These are phyloP conservation scores for Periconia macrospinosa DNA, from an alignment of 2,329 filamentous ascomycete species.

Conservation along the genomic window DNA sequence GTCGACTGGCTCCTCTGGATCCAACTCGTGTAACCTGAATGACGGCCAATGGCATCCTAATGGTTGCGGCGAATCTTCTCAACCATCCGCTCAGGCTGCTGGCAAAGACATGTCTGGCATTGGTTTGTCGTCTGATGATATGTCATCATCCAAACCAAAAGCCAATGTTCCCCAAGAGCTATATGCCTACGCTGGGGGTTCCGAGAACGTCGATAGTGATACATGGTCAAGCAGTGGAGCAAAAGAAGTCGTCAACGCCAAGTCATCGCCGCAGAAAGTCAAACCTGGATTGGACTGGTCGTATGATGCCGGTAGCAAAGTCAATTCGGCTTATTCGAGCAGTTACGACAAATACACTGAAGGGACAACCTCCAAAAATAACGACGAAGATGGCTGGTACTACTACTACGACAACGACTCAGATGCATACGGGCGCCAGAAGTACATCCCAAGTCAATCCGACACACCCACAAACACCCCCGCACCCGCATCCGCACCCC, in stretches of 20 bases:
- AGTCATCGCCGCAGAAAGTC: background rate
- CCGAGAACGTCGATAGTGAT: constrained; percentile 5
- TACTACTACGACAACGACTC: background rate
- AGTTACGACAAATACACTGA: background rate
- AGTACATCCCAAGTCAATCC: background rate
- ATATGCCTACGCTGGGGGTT: constrained; percentile 15
- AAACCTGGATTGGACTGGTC: background rate
- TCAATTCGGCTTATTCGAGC: background rate
- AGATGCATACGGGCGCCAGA: background rate
- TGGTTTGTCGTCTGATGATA: background rate
- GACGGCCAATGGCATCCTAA: constrained; percentile 4
- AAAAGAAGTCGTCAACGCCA: background rate
- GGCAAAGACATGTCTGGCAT: background rate
- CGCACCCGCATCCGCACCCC: background rate
- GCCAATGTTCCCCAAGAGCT: constrained; percentile 17
- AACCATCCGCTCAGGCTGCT: background rate
- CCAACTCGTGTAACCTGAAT: background rate
- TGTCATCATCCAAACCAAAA: background rate
- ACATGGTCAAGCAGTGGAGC: too few species aligned
- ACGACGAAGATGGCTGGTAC: background rate
- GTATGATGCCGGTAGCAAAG: background rate
- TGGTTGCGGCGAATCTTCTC: background rate
- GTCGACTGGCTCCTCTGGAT: background rate
- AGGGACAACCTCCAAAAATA: background rate
- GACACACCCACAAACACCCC: background rate